Evolutionary conservation across 2,329 filamentous ascomycete species (phyloP).

Genomic region (Capronia epimyces): DNA sequence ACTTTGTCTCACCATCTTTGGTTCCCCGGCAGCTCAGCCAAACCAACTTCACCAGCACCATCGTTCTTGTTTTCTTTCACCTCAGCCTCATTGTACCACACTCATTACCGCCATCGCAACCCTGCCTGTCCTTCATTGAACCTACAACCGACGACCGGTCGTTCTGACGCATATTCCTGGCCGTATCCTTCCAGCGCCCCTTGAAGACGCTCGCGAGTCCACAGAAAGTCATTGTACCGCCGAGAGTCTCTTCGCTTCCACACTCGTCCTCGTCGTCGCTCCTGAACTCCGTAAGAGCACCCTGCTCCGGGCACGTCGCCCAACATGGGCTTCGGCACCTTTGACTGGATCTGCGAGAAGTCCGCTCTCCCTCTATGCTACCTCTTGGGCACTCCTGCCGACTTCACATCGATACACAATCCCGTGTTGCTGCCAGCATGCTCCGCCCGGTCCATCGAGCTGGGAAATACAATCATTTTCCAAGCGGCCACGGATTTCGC

Average conservation of each 20-base stretch:
- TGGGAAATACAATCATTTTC: conserved; percentile 98
- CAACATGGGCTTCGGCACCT: conserved; percentile 86
- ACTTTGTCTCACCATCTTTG: neutral
- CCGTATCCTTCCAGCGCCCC: neutral
- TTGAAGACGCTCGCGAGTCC: neutral
- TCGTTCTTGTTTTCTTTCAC: neutral
- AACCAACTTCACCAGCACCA: neutral
- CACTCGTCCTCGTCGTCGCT: neutral
- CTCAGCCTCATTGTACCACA: neutral
- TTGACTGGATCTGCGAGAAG: conserved; percentile 76
- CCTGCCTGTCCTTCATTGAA: neutral
- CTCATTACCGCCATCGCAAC: neutral
- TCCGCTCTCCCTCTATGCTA: conserved; percentile 82
- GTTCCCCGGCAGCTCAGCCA: neutral
- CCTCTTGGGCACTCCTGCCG: conserved; percentile 63
- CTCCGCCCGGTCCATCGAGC: conserved; percentile 88
- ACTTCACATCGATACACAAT: conserved; percentile 56
- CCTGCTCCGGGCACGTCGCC: conserved; percentile 19
- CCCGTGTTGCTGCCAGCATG: conserved; percentile 82
- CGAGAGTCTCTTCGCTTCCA: neutral
- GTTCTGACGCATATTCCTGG: neutral
- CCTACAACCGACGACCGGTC: neutral
- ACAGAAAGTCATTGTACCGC: neutral
- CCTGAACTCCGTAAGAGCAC: neutral
- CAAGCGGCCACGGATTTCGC: conserved; percentile 84